A percentile compares a stretch with the other conserved stretches of the same genome.
Evolutionary conservation across 176 grass and related monocot genomes (phyloP).

Genomic region (Oryza officinalis): DNA sequence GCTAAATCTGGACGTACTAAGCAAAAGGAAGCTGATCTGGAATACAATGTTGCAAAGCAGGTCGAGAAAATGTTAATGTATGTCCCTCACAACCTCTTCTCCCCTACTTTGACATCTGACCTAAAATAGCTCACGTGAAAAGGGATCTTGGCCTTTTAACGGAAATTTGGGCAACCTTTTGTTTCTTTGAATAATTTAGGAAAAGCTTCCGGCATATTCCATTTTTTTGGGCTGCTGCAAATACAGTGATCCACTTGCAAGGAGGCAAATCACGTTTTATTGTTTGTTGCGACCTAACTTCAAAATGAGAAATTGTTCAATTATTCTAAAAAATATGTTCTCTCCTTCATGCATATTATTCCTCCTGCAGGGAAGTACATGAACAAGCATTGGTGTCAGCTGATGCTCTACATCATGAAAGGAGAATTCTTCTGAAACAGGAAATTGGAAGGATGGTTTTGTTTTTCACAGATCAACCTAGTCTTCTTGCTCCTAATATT

Average conservation of each 20-base stretch:
- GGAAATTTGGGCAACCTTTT: conserved; percentile 16
- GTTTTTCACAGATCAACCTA: conserved; percentile 98
- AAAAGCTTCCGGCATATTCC: background rate
- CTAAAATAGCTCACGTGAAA: conserved; percentile 24
- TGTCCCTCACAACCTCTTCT: conserved; percentile 32
- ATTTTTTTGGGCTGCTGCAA: conserved; percentile 2
- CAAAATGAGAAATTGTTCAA: background rate
- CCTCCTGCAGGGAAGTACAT: conserved; percentile 80
- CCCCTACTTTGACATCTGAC: conserved; percentile 22
- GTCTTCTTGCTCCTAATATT: conserved; percentile 94
- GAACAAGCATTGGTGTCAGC: conserved; percentile 79
- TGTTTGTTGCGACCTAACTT: conserved; percentile 10
- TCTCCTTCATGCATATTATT: background rate
- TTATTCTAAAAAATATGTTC: conserved; percentile 1
- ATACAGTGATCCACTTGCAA: background rate
- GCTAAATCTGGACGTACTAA: conserved; percentile 97
- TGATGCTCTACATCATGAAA: conserved; percentile 89
- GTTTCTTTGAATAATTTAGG: background rate
- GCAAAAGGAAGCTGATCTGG: conserved; percentile 99
- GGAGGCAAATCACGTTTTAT: conserved; percentile 3
- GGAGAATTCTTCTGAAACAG: conserved; percentile 96
- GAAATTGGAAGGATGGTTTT: conserved; percentile 98
- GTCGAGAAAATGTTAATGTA: conserved; percentile 98
- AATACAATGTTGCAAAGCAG: conserved; percentile 98
- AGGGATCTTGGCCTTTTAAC: conserved; percentile 27